These are phyloP conservation scores for Aurantiochytrium sp. DNA, from an alignment of 108 stramenopile species.

Conservation along the genomic window DNA sequence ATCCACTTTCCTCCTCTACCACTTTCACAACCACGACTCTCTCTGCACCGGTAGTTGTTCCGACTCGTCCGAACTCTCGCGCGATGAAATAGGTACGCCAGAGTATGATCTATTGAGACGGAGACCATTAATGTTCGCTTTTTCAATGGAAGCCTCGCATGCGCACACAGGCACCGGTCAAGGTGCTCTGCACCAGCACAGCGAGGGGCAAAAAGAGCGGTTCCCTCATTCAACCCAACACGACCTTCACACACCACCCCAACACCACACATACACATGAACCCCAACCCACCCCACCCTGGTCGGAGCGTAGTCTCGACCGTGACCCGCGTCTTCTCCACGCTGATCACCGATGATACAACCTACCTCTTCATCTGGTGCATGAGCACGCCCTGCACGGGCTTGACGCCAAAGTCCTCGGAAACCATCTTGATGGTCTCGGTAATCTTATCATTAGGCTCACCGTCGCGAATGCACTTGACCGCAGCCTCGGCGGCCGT, in stretches of 20 bases:
- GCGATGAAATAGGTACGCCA: neutral
- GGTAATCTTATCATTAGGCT: slow-evolving; percentile 64
- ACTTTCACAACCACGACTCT: too few species aligned
- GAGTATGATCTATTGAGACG: slow-evolving; percentile 5
- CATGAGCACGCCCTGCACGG: slow-evolving; percentile 86
- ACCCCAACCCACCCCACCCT: too few species aligned
- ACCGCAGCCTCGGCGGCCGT: slow-evolving; percentile 90
- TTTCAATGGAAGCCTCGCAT: neutral
- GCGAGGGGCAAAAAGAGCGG: slow-evolving; percentile 10
- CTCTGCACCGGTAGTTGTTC: neutral
- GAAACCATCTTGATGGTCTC: slow-evolving; percentile 81
- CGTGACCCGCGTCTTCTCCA: too few species aligned
- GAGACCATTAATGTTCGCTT: neutral
- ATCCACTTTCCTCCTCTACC: too few species aligned
- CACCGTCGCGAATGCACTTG: slow-evolving; percentile 74
- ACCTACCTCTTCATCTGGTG: slow-evolving; percentile 91
- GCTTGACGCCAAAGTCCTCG: slow-evolving; percentile 79
- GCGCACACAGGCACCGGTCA: slow-evolving; percentile 3
- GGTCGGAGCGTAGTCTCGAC: too few species aligned
- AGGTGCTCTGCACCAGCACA: neutral
- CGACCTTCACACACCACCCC: too few species aligned
- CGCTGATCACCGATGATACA: too few species aligned
- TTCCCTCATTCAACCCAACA: neutral
- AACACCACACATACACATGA: too few species aligned
- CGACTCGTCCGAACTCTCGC: neutral